These are phyloP conservation scores for Fusarium palustre DNA, from an alignment of 2,329 filamentous ascomycete genomes.

Conservation along the genomic window DNA sequence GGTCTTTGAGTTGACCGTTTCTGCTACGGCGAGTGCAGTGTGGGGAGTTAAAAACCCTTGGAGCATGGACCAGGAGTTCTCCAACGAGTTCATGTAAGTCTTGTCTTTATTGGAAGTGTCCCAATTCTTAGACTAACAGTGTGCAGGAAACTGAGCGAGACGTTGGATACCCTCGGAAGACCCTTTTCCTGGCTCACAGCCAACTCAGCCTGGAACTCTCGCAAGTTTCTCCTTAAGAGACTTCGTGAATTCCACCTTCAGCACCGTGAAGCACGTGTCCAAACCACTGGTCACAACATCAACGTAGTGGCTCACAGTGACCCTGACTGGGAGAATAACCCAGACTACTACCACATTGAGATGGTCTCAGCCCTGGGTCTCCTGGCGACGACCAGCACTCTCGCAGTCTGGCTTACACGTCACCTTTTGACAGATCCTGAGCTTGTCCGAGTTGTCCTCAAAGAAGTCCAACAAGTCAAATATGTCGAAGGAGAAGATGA, in stretches of 20 bases:
- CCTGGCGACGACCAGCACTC: slow-evolving; percentile 49
- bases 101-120: accelerated
- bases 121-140: slow-evolving; percentile 1
- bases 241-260: slow-evolving; percentile 45
- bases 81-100: slow-evolving; percentile 49
- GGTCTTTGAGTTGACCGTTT: slow-evolving; percentile 48
- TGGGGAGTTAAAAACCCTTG: slow-evolving; percentile 50
- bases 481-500: slow-evolving; percentile 29
- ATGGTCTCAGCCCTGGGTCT: slow-evolving; percentile 50
- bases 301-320: slow-evolving; percentile 49
- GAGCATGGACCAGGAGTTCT: slow-evolving; percentile 48
- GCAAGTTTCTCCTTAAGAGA: slow-evolving; percentile 42
- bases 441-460: slow-evolving; percentile 38
- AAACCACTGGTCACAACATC: slow-evolving; percentile 47
- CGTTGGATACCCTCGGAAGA: slow-evolving; percentile 47
- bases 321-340: slow-evolving; percentile 48
- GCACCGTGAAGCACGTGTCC: slow-evolving; percentile 42
- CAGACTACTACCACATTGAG: slow-evolving; percentile 50
- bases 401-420: slow-evolving; percentile 49
- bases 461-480: slow-evolving; percentile 41
- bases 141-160: slow-evolving; percentile 46
- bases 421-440: slow-evolving; percentile 42
- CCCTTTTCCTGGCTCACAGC: slow-evolving; percentile 47
- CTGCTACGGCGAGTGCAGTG: slow-evolving; percentile 49
- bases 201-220: slow-evolving; percentile 44